Base-by-base conservation (phyloP, 2,329 filamentous ascomycete species). In the Pseudogymnoascus pannorum region DNA sequence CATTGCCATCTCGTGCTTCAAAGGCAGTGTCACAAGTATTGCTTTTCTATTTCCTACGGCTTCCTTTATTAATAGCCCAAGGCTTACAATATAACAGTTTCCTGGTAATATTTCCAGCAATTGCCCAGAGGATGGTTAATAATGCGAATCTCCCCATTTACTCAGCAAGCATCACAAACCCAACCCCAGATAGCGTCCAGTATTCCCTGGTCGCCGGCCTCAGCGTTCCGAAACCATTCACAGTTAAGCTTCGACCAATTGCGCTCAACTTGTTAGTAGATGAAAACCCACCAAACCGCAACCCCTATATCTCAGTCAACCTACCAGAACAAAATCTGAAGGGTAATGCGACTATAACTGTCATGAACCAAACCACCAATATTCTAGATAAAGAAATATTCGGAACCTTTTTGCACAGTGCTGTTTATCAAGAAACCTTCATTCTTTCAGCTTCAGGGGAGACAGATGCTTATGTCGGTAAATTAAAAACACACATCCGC, bases 81-180 rank as follows among this genome's bases (percentile, higher is more conserved):
- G 4, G 14, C 44, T 51, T 18, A 51, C 24, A 24, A 12, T 8
- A 8, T 7, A 0, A 29, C 58, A 77, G 75, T 61, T 76, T 77
- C 67, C 62, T 74, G 1, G 66, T 75, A 54, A 68, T 72, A 16
- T 70, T 77, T 6, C 75, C 75, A n/a, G 74, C 74, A 9, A 68
- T 77, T 33, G 74, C 75, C 0, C 75, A 76, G 44, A 64, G 69
- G 31, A 69, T 77, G 14, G 69, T 77, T 18, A 64, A 76, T 59
- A 70, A 72, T 51, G 73, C 73, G 2, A 61, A 68, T 14, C 67
- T 77, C 4, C 69, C 75, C 2, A 71, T 77, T 33, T 70, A 72
- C 64, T 66, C 67, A 51, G 73, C 73, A 1, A 65, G 67, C 0
- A 68, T 77, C 20, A 63, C 74, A 59, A 68, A 74, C 14, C 71